These are phyloP conservation scores for Arachis hypogaea DNA, from an alignment of 306 rosid species.

Conservation along the genomic window DNA sequence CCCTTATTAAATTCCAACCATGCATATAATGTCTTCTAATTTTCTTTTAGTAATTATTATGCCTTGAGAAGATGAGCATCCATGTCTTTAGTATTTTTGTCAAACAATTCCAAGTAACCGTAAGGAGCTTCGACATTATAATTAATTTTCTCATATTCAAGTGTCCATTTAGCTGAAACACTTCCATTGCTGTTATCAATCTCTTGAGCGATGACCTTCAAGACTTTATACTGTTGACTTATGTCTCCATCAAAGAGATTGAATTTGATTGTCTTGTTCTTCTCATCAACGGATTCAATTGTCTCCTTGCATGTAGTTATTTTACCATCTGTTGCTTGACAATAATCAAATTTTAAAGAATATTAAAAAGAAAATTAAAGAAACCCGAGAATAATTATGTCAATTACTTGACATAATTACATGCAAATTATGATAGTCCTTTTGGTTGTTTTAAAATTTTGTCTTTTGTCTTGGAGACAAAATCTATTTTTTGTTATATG, in stretches of 20 bases:
- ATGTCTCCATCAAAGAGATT: constrained; percentile 16
- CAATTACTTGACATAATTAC: no score
- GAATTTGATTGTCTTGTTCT: not conserved
- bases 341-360: no score
- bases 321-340: constrained; percentile 7
- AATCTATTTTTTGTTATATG: no score
- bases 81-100: constrained; percentile 21
- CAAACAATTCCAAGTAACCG: constrained; percentile 9
- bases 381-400: no score
- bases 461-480: no score
- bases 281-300: constrained; percentile 6
- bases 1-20: no score
- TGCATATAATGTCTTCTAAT: no score
- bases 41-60: not conserved
- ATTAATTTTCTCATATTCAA: constrained; percentile 33
- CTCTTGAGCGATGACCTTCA: not conserved
- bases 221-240: not conserved
- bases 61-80: constrained; percentile 31
- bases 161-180: not conserved
- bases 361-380: no score
- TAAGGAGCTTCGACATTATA: constrained; percentile 27
- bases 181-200: not conserved
- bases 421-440: no score
- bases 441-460: no score
- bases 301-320: constrained; percentile 18